A percentile compares a stretch with the other conserved stretches of the same genome.
Conservation (phyloP, 768 basidiomycete species). For the Solioccasus polychromus region DNA sequence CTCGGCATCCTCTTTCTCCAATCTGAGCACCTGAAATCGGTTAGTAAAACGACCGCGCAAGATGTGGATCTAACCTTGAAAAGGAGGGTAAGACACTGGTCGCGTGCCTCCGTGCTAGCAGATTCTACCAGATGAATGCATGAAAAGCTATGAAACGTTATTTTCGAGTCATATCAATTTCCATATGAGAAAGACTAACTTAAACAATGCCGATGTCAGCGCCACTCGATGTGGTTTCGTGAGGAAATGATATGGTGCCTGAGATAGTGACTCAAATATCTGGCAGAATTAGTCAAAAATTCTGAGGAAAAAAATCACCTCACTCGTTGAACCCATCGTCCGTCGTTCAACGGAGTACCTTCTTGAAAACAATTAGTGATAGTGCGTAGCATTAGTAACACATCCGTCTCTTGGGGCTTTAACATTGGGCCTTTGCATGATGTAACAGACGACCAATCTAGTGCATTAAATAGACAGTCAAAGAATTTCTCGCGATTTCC, state of each 20-base stretch:
- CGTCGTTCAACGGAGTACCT: constrained; percentile 39
- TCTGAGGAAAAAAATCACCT: constrained; percentile 3
- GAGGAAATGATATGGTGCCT: constrained; percentile 51
- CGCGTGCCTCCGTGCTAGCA: constrained; percentile 38
- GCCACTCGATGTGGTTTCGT: constrained; percentile 74
- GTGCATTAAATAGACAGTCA: constrained; percentile 60
- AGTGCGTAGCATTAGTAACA: constrained; percentile 73
- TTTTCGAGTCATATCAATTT: constrained; percentile 4
- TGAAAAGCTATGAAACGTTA: constrained; percentile 54
- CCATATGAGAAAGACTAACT: constrained; percentile 51
- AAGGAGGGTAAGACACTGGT: constrained; percentile 43
- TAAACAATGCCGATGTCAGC: constrained; percentile 79
- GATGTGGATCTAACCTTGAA: constrained; percentile 38
- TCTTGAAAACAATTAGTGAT: constrained; percentile 79
- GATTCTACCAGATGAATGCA: constrained; percentile 49
- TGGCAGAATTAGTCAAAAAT: constrained; percentile 30
- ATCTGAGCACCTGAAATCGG: constrained; percentile 24
- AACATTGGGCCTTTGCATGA: constrained; percentile 53
- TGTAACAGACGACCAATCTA: constrained; percentile 52
- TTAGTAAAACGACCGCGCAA: constrained; percentile 5
- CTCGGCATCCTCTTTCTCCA: constrained; percentile 59
- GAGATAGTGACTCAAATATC: constrained; percentile 54
- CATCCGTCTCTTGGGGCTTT: constrained; percentile 83
- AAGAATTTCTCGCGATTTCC: constrained; percentile 52
- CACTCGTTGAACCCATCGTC: constrained; percentile 53